Evolutionary conservation across 1,284 basidiomycete genomes (phyloP).

Genomic region (Papiliotrema flavescens): DNA sequence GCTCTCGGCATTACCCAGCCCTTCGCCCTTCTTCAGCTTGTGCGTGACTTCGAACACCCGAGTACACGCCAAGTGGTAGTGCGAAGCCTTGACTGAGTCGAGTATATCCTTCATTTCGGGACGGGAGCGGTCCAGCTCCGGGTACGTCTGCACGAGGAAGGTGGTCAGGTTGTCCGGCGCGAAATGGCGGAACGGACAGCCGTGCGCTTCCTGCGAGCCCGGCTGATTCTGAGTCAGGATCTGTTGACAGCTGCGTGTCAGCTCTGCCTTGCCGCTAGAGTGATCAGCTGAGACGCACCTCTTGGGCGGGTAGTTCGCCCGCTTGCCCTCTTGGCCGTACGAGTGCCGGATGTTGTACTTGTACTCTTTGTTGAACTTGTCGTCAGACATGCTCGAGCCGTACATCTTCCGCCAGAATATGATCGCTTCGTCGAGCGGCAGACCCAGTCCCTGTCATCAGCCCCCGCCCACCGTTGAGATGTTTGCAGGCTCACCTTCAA

Average conservation of each 20-base stretch:
- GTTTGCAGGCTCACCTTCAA: conserved; percentile 66
- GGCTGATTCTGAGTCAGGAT: conserved; percentile 78
- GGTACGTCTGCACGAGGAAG: conserved; percentile 69
- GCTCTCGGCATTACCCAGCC: conserved; percentile 72
- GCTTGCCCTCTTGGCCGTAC: conserved; percentile 90
- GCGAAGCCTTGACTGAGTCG: conserved; percentile 70
- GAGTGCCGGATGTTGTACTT: conserved; percentile 96
- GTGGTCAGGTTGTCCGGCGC: conserved; percentile 76
- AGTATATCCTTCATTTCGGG: conserved; percentile 84
- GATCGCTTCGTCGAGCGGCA: conserved; percentile 92
- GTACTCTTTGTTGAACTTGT: conserved; percentile 98
- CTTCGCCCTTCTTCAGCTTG: conserved; percentile 84
- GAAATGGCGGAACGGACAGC: conserved; percentile 94
- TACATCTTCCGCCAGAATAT: conserved; percentile 92
- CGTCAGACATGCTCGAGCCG: conserved; percentile 67
- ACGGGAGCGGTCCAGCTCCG: conserved; percentile 56
- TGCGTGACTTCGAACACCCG: conserved; percentile 96
- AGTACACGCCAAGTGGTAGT: conserved; percentile 96
- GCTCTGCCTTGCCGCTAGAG: no score
- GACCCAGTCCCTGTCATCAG: conserved; percentile 69
- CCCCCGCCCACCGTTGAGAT: neutral
- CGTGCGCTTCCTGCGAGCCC: conserved; percentile 70
- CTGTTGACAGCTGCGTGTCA: conserved; percentile 87
- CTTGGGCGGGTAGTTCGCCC: conserved; percentile 91
- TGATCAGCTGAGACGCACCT: conserved; percentile 54